phyloP scores from a whole-genome alignment of 2,329 filamentous ascomycete species.

The Calonectria ilicicola region DNA sequence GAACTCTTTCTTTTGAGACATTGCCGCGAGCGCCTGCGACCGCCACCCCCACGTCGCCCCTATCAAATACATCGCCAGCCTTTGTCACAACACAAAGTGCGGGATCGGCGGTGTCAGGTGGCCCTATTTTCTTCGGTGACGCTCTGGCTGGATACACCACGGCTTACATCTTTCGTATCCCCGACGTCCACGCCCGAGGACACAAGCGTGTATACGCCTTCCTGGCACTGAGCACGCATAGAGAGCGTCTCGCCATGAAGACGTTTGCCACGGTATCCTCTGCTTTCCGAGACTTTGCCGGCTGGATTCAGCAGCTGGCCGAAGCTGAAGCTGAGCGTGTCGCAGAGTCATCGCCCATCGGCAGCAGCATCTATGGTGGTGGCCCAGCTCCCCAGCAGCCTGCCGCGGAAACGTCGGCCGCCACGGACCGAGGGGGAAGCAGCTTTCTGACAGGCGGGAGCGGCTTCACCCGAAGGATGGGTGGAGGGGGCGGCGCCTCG shows the following conservation, averaged over 20 bases:
- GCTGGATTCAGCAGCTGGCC: slow-evolving; percentile 74
- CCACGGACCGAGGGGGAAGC: slow-evolving; percentile 58
- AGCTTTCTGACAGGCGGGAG: slow-evolving; percentile 69
- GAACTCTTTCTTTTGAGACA: slow-evolving; percentile 75
- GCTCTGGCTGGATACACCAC: slow-evolving; percentile 75
- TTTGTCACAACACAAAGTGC: slow-evolving; percentile 68
- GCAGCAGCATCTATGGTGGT: slow-evolving; percentile 55
- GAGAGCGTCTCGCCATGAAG: slow-evolving; percentile 74
- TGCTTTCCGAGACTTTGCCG: slow-evolving; percentile 73
- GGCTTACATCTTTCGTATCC: slow-evolving; percentile 77
- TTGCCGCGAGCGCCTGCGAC: slow-evolving; percentile 67
- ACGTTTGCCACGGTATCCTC: slow-evolving; percentile 72
- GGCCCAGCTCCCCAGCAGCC: slow-evolving; percentile 43
- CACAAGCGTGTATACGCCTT: slow-evolving; percentile 78
- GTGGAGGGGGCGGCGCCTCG: slow-evolving; percentile 66
- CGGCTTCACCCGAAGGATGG: slow-evolving; percentile 69
- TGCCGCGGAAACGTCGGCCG: slow-evolving; percentile 46
- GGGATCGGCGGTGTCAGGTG: slow-evolving; percentile 68
- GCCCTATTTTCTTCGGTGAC: slow-evolving; percentile 78
- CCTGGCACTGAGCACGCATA: slow-evolving; percentile 73
- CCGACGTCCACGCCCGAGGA: slow-evolving; percentile 75
- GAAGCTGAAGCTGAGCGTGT: slow-evolving; percentile 71
- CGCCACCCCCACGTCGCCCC: slow-evolving; percentile 52
- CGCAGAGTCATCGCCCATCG: slow-evolving; percentile 56
- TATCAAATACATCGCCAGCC: slow-evolving; percentile 55